Evolutionary conservation across 2,329 filamentous ascomycete genomes (phyloP), one percentile per base, ranked within the genome.

Genomic region (Aspergillus pseudoterreus): DNA sequence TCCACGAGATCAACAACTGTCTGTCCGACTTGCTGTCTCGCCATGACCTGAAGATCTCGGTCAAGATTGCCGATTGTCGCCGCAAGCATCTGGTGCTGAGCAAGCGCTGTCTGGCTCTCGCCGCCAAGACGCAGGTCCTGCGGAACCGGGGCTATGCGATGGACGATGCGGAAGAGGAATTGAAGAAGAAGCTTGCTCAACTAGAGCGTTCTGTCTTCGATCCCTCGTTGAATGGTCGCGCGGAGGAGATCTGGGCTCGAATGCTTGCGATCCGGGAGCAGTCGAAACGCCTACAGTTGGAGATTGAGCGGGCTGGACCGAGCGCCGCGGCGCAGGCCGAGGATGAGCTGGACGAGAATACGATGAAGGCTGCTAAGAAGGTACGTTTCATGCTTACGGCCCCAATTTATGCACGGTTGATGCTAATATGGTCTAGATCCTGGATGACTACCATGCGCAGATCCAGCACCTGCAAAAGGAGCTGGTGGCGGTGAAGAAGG

Each of bases 191-290:
- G 63, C 71, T 86, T 44, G 60, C 77, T n/a, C 74, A 75, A 52
- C 69, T 86, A 45, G 81, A 85, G 64, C 77, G 77, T 47, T 74
- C 75, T 45, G 80, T 83, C 2, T 80, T 82, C 47, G 83, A 86
- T 60, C 82, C 83, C 0, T 77, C 78, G 4, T 73, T 85, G 43
- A 77, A 76, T 42, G 83, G 82, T 4, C 72, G 82, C 19, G 80
- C 80, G 52, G 83, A 86, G 64, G 83, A 86, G 67, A 82, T 86
- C 50, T 86, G 83, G 83, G 83, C 83, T 27, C 73, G 83, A 36
- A 84, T 86, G 82, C 75, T 84, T 44, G 78, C 79, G 6, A 77
- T 86, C 48, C 72, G 82, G 50, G 82, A 85, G 62, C 72, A 82
- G 49, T 79, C 80, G 43, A 78, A 78, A 60, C 76, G 79, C 61